Evolutionary conservation across 2,329 filamentous ascomycete species (phyloP).

Genomic region (Fusarium sp.): DNA sequence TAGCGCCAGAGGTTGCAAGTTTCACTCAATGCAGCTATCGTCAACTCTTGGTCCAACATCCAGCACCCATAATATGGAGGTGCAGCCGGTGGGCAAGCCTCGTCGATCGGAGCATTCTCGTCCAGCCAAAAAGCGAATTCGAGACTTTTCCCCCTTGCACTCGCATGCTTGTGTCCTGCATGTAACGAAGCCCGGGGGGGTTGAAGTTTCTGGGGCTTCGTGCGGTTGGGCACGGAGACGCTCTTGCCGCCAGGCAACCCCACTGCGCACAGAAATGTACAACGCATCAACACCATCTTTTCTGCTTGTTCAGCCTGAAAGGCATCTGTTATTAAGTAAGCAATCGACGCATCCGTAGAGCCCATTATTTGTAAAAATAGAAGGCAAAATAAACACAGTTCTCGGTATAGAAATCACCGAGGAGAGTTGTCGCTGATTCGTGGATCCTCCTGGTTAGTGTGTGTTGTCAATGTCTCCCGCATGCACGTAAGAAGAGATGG

Average conservation of each 20-base stretch:
- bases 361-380: slow-evolving; percentile 8
- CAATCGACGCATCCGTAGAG: background rate
- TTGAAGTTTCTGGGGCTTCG: slow-evolving; percentile 44
- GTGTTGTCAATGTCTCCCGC: slow-evolving; percentile 5
- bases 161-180: slow-evolving; percentile 42
- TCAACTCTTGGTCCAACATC: slow-evolving; percentile 14
- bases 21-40: slow-evolving; percentile 27
- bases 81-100: slow-evolving; percentile 44
- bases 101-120: slow-evolving; percentile 33
- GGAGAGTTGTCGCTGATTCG: background rate
- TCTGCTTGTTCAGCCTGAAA: slow-evolving; percentile 33
- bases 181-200: slow-evolving; percentile 28
- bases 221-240: slow-evolving; percentile 67
- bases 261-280: slow-evolving; percentile 60
- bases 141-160: slow-evolving; percentile 25
- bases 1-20: slow-evolving; percentile 9
- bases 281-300: slow-evolving; percentile 60
- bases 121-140: slow-evolving; percentile 32
- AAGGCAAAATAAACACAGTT: background rate
- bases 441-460: background rate
- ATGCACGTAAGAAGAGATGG: slow-evolving; percentile 1
- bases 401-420: background rate
- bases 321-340: slow-evolving; percentile 13
- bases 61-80: slow-evolving; percentile 17
- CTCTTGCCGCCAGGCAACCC: slow-evolving; percentile 59